Conservation (phyloP, 371 early-diverging fungal genomes). For the Mortierella sp. region DNA sequence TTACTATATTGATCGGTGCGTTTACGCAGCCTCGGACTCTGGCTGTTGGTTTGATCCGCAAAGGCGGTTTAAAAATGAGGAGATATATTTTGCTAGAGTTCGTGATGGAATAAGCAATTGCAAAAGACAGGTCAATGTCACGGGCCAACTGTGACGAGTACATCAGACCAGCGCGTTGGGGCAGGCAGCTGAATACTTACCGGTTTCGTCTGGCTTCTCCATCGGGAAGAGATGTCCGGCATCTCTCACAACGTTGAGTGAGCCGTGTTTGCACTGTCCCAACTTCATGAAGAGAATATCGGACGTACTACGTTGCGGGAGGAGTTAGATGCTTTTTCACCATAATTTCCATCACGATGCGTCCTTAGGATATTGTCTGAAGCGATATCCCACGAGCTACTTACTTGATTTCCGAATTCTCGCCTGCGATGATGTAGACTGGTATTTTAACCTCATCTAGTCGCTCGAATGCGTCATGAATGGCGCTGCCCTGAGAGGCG, state of each 20-base stretch:
- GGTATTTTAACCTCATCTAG: constrained; percentile 11
- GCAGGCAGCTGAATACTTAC: constrained; percentile 11
- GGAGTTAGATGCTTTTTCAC: no score
- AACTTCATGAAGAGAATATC: constrained; percentile 8
- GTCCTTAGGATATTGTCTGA: no score
- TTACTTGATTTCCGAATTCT: constrained; percentile 18
- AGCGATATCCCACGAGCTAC: no score
- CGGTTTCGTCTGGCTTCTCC: constrained; percentile 23
- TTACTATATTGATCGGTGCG: no score
- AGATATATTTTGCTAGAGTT: background rate
- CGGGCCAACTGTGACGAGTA: no score
- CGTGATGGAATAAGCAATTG: background rate
- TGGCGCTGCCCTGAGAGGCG: constrained; percentile 3
- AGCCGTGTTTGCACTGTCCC: background rate
- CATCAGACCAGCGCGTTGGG: no score
- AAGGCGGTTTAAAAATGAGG: background rate
- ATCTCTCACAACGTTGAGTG: constrained; percentile 6
- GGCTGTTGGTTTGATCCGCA: no score
- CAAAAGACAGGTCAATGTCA: no score
- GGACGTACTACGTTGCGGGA: background rate
- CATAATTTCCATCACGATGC: no score
- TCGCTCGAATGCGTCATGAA: constrained; percentile 11
- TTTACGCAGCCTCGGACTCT: no score
- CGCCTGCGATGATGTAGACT: constrained; percentile 12
- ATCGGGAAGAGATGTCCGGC: constrained; percentile 17